Conservation (phyloP, 768 basidiomycete species). For the Nidula microcarpa region DNA sequence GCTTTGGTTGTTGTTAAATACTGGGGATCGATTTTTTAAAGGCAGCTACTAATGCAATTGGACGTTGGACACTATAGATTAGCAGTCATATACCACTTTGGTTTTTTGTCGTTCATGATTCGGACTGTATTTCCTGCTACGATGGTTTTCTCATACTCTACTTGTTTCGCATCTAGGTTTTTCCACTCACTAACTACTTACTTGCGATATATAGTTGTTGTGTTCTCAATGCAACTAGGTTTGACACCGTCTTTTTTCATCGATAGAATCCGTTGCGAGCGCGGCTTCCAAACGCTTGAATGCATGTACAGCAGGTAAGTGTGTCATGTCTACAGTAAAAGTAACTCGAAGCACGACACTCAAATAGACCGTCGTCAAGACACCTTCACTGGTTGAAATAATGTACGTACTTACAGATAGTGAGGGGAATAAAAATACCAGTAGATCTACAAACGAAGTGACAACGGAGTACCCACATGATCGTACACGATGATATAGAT, state of each 20-base stretch:
- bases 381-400: no score
- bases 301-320: no score
- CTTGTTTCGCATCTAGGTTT: not conserved
- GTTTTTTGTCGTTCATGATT: slow-evolving; percentile 8
- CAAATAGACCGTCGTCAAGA: no score
- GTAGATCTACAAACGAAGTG: no score
- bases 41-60: slow-evolving; percentile 8
- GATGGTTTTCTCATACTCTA: not conserved
- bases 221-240: slow-evolving; percentile 1
- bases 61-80: slow-evolving; percentile 17
- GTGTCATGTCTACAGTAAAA: no score
- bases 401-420: no score
- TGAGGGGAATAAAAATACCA: no score
- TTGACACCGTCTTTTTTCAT: not conserved
- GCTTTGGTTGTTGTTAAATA: slow-evolving; percentile 34
- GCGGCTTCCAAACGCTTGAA: no score
- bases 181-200: not conserved
- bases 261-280: no score
- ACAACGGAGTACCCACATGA: no score
- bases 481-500: no score
- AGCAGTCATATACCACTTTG: slow-evolving; percentile 25
- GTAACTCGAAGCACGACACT: no score
- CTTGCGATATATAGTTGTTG: not conserved
- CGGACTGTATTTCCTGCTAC: slow-evolving; percentile 11
- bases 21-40: not conserved